Evolutionary conservation across 768 basidiomycete genomes (phyloP).

Genomic region (Vishniacozyma victoriae): DNA sequence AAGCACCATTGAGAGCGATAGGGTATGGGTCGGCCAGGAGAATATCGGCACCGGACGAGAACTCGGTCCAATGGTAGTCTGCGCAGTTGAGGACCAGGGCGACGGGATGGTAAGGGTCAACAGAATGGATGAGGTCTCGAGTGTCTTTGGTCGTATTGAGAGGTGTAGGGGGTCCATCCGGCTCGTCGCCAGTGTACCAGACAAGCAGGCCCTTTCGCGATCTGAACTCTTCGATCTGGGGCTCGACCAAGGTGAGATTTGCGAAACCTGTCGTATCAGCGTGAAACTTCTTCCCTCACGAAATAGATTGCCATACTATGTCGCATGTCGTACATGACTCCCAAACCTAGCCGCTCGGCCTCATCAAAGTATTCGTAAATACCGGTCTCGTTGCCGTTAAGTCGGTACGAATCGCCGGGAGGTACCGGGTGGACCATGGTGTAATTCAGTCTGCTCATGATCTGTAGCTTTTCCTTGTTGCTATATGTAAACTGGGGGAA

Average conservation of each 20-base stretch:
- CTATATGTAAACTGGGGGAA: too few species aligned
- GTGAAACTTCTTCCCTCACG: neutral
- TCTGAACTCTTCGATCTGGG: too few species aligned
- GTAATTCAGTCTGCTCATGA: constrained; percentile 34
- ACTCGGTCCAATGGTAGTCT: constrained; percentile 60
- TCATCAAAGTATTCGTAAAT: constrained; percentile 53
- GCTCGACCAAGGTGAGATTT: constrained; percentile 62
- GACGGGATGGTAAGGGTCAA: constrained; percentile 58
- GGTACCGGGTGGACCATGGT: constrained; percentile 67
- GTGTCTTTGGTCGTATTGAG: constrained; percentile 55
- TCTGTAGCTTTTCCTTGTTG: constrained; percentile 8
- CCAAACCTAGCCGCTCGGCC: constrained; percentile 60
- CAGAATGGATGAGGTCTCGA: constrained; percentile 52
- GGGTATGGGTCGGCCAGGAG: constrained; percentile 27
- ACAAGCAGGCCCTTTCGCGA: too few species aligned
- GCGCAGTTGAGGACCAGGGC: constrained; percentile 60
- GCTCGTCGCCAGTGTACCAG: too few species aligned
- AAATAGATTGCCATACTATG: constrained; percentile 27
- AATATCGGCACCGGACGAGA: constrained; percentile 61
- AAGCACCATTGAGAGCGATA: constrained; percentile 31
- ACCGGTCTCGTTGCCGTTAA: constrained; percentile 1
- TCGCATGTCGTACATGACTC: constrained; percentile 81
- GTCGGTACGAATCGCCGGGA: constrained; percentile 3
- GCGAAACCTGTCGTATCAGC: constrained; percentile 54
- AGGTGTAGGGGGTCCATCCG: constrained; percentile 53